Conservation (phyloP, 169 alveolate genomes). For the Ichthyophthirius multifiliis region DNA sequence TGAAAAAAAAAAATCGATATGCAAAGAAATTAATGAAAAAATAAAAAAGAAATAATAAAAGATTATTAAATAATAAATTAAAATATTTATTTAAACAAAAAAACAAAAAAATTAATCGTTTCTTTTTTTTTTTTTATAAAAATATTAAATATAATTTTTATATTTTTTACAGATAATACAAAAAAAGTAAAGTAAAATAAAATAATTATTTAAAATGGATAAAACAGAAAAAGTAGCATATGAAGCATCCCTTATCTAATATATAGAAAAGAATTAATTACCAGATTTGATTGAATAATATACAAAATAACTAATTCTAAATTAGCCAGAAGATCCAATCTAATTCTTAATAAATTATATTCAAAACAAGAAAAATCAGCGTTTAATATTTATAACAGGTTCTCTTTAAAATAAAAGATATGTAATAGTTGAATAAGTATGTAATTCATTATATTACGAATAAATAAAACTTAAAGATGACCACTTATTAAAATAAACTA, state of each 20-base stretch:
- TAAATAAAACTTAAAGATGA: not conserved
- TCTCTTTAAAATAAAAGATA: not conserved
- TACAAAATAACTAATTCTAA: not conserved
- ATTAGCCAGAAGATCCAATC: not conserved
- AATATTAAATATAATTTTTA: too few species aligned
- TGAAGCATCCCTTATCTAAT: not conserved
- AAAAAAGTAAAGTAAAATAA: too few species aligned
- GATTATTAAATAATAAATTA: too few species aligned
- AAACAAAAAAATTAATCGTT: too few species aligned
- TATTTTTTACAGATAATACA: too few species aligned
- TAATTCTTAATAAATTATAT: not conserved
- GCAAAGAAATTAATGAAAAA: too few species aligned
- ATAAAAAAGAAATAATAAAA: too few species aligned
- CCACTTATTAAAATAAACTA: not conserved
- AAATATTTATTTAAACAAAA: too few species aligned
- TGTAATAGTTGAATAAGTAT: not conserved
- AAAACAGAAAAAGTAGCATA: not conserved
- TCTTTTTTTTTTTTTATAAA: too few species aligned
- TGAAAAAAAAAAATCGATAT: too few species aligned
- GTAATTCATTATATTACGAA: not conserved
- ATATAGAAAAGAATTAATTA: not conserved
- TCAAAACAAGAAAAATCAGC: not conserved
- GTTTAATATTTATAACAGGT: not conserved
- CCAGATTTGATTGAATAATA: slow-evolving; percentile 8
- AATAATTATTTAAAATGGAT: too few species aligned